Evolutionary conservation across 208 protist species (phyloP).

Genomic region (Leishmania tarentolae): DNA sequence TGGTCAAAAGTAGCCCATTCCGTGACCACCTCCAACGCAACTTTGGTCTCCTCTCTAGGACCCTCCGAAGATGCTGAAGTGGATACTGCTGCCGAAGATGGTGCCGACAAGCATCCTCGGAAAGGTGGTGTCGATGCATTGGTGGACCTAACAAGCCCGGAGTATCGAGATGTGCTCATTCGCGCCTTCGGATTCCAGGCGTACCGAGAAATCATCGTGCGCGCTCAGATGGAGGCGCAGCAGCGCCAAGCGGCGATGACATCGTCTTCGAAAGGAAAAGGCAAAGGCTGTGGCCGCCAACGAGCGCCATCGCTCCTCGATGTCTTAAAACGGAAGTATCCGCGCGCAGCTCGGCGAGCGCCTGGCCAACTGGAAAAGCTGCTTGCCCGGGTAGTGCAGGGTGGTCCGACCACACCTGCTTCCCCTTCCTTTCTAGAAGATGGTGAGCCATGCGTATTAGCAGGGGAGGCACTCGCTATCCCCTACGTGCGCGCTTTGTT

Average conservation of each 20-base stretch:
- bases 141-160: neutral
- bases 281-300: constrained; percentile 11
- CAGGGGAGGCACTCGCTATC: constrained; percentile 61
- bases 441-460: constrained; percentile 33
- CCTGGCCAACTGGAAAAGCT: constrained; percentile 39
- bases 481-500: constrained; percentile 46
- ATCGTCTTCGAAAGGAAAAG: constrained; percentile 25
- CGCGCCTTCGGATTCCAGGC: constrained; percentile 33
- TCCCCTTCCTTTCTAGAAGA: neutral
- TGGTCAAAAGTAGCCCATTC: neutral
- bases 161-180: constrained; percentile 24
- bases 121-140: too few relatives aligned
- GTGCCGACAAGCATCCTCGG: neutral
- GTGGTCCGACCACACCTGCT: neutral
- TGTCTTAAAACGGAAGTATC: neutral
- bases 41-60: neutral
- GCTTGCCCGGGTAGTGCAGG: constrained; percentile 40
- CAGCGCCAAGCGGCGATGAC: neutral
- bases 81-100: neutral
- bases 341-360: constrained; percentile 6
- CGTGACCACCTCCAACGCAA: too few relatives aligned
- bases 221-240: neutral
- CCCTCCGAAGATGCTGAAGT: neutral
- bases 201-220: constrained; percentile 17
- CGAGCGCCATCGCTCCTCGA: constrained; percentile 6